Evolutionary conservation across 305 asterid genomes (phyloP), one percentile per base, ranked within the genome.

Genomic region (Solanum hybrid): DNA sequence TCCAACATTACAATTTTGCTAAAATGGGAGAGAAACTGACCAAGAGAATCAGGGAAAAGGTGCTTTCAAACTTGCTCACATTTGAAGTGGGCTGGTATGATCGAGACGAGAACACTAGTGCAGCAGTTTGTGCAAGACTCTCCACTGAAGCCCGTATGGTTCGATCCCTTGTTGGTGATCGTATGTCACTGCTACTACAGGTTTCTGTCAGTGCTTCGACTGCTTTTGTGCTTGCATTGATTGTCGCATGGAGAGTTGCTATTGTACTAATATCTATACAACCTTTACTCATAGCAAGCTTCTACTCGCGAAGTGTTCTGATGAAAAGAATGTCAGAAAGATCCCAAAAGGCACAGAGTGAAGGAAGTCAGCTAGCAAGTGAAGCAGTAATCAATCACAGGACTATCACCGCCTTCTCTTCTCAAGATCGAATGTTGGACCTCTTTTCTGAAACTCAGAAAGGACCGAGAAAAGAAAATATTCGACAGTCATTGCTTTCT

Each of bases 61-160:
- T 95, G 73, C 92, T 96, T 2, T 87, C 90, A 7, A 94, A 93
- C 9, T 90, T 95, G 73, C 93, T 95, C 11, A 95, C 95, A 2
- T 95, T 95, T 34, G 98, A 96, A 91, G 88, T 95, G 12, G 94
- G 96, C 8, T 96, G 98, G 99, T 96, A 94, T 78, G 99, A 96
- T 88, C 85, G 20, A 92, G 97, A 96, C 4, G 94, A 93, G 88
- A 95, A 96, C 91, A 90, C 94, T 3, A 94, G 95, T 88, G 97
- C 96, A n/a, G 95, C 96, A 20, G 79, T 95, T 84, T 95, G 97
- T 26, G 94, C 96, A 0, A 92, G 95, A 78, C 89, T 95, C 61
- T 91, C 97, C 31, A 91, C 93, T 2, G 99, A 96, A 61, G 97
- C 97, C 24, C 94, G 89, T 34, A 34, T 95, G 87, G 95, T 96